Evolutionary conservation across 805 yeast genomes (phyloP), one percentile per base, ranked within the genome.

Genomic region (Wickerhamiella qilinensis): DNA sequence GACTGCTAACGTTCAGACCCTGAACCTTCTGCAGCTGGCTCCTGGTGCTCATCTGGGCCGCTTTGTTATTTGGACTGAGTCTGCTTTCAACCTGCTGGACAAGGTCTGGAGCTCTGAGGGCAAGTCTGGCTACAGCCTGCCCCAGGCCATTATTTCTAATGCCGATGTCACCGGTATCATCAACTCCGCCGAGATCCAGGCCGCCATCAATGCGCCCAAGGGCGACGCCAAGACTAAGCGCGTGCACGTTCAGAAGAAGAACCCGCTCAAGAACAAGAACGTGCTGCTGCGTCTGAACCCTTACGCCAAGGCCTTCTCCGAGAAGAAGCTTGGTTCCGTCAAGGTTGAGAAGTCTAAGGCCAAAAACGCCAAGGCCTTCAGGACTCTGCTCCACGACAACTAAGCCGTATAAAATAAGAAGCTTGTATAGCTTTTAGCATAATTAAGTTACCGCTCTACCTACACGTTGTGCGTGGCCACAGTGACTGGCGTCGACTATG

Each of bases 11-110:
- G 98, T 91, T 58, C 71, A 79, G 59, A 73, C 86, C 63, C 76
- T 91, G 62, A 91, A 91, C 73, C 75, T 91, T 60, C 79, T 91
- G 66, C 97, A 88, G 75, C 81, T 91, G 63, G 98, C 98, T 59
- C 98, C 98, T 69, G 98, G 98, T 80, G 94, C 97, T 64, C 98
- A 91, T 77, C 74, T 91, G 62, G 98, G 98, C 75, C 86, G 98
- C 78, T 91, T 91, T 63, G 80, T 91, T 63, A 84, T 91, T 84
- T 91, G 98, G 98, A 86, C 98, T 63, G 94, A 86, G 75, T 72
- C 84, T 65, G 99, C 99, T 65, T 85, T 91, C 68, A 80, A 86
- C 65, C 76, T 86, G 60, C 77, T 91, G 63, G 99, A 91, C 76
- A 72, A 85, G 52, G 82, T 91, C 74, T 91, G 91, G 91, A 94